A percentile compares a stretch with the other conserved stretches of the same genome.
These are phyloP conservation scores for Rhinocladiella mackenziei DNA, from an alignment of 2,329 filamentous ascomycete species.

Conservation along the genomic window DNA sequence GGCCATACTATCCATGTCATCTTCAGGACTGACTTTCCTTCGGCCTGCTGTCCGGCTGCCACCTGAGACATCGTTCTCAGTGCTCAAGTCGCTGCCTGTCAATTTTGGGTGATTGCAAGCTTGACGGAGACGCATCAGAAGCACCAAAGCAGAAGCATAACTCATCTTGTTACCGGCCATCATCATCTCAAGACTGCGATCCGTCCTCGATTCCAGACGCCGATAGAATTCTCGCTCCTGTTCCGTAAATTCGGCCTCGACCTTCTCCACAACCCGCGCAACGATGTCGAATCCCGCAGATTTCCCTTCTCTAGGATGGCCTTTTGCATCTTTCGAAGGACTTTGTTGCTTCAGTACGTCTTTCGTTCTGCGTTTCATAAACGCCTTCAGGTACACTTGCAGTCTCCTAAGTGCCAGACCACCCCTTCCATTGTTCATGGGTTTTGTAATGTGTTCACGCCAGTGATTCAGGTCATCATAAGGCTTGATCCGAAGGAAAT, in stretches of 20 bases:
- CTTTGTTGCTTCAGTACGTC: conserved; percentile 89
- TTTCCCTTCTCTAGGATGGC: conserved; percentile 49
- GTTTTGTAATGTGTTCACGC: conserved; percentile 85
- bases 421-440: conserved; percentile 84
- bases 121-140: conserved; percentile 85
- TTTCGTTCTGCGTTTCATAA: conserved; percentile 99
- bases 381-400: conserved; percentile 79
- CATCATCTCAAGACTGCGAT: conserved; percentile 83
- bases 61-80: conserved; percentile 79
- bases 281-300: conserved; percentile 81
- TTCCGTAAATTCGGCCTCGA: conserved; percentile 72
- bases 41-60: conserved; percentile 44
- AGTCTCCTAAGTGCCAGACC: conserved; percentile 83
- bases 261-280: conserved; percentile 78
- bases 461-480: conserved; percentile 82
- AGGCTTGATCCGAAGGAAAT: conserved; percentile 85
- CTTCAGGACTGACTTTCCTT: conserved; percentile 49
- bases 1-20: conserved; percentile 76
- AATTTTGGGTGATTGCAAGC: conserved; percentile 92
- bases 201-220: conserved; percentile 74
- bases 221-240: conserved; percentile 84
- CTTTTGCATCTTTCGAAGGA: conserved; percentile 57
- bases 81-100: conserved; percentile 76
- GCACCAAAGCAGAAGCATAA: conserved; percentile 88
- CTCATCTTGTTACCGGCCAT: conserved; percentile 75